Base-by-base conservation (phyloP, 805 yeast genomes). In the Wickerhamomyces chaumierensis region DNA sequence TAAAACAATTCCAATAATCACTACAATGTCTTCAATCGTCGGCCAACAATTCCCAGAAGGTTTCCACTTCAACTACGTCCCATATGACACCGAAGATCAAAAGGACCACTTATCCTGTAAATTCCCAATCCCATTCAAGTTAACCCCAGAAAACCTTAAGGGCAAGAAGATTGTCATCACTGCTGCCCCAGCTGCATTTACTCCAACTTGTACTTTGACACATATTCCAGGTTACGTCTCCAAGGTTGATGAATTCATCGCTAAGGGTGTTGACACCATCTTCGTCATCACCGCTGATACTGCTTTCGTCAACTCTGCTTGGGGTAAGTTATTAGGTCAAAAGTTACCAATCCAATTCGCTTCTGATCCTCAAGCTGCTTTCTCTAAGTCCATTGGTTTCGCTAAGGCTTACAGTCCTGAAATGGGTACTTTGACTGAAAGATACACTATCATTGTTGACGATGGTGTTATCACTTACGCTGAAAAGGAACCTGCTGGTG, bases 121-220 rank as follows among this genome's bases (percentile, higher is more conserved):
- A 36, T 38, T 42, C 31, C 57, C 57, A 37, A 49, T 47, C 28
- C 45, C 34, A 28, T 51, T 41, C 48, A 48, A 52, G 33, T 36
- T 53, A 11, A 40, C 53, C 14, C 48, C 41, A 28, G 57, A 52
- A 36, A 50, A 48, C 43, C 35, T 52, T 12, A 48, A 48, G 31
- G 55, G 53, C 15, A 52, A 53, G 40, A 51, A 49, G 39, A 73
- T 79, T 25, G 75, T 82, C 33, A 64, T 83, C 49, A 84, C 85
- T 25, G 69, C 81, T 42, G 87, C 83, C 27, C 92, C 94, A 44
- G 94, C 88, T 45, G 92, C 94, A 11, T 84, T 82, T 68, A 82
- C 94, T 20, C 94, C 90, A 40, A 75, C 90, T 7, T 82, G 92
- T 60, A 69, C 82, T 36, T 73, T 69, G 37, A 66, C 72, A 49